These are phyloP conservation scores for Geosmithia flava DNA, from an alignment of 2,329 filamentous ascomycete species.

Conservation along the genomic window DNA sequence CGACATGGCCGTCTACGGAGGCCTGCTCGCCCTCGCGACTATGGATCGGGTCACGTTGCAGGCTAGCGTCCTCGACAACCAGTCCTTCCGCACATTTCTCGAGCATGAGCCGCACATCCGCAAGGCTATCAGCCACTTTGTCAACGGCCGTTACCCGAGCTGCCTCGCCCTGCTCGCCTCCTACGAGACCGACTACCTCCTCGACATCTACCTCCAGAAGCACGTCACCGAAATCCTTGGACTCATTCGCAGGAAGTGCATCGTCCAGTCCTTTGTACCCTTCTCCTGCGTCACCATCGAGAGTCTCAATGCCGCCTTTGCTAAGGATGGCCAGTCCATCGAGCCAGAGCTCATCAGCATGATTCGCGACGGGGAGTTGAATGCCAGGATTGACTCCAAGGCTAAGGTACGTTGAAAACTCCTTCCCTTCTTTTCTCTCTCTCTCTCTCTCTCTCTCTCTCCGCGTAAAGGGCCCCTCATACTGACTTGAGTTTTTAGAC, in stretches of 20 bases:
- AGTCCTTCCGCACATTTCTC: conserved; percentile 71
- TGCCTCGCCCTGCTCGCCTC: conserved; percentile 75
- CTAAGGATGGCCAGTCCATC: conserved; percentile 46
- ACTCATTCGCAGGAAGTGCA: conserved; percentile 76
- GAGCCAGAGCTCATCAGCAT: conserved; percentile 65
- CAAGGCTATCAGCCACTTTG: conserved; percentile 80
- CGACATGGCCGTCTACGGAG: conserved; percentile 86
- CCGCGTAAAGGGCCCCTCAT: neutral
- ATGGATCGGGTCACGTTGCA: conserved; percentile 74
- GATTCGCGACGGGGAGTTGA: conserved; percentile 60
- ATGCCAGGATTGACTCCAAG: conserved; percentile 76
- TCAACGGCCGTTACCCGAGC: conserved; percentile 76
- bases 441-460: neutral
- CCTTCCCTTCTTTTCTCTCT: neutral
- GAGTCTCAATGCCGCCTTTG: conserved; percentile 69
- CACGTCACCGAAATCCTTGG: conserved; percentile 62
- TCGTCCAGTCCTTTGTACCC: conserved; percentile 82
- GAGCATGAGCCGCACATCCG: conserved; percentile 91
- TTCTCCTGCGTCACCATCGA: conserved; percentile 79
- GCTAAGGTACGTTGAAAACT: conserved; percentile 43
- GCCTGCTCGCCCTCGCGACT: conserved; percentile 77
- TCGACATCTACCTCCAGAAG: conserved; percentile 74
- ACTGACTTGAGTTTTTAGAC: conserved; percentile 29
- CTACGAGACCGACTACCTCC: conserved; percentile 75
- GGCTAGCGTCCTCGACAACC: conserved; percentile 64